These are phyloP conservation scores for Diaporthe vaccinii DNA, from an alignment of 2,329 filamentous ascomycete species.

Conservation along the genomic window DNA sequence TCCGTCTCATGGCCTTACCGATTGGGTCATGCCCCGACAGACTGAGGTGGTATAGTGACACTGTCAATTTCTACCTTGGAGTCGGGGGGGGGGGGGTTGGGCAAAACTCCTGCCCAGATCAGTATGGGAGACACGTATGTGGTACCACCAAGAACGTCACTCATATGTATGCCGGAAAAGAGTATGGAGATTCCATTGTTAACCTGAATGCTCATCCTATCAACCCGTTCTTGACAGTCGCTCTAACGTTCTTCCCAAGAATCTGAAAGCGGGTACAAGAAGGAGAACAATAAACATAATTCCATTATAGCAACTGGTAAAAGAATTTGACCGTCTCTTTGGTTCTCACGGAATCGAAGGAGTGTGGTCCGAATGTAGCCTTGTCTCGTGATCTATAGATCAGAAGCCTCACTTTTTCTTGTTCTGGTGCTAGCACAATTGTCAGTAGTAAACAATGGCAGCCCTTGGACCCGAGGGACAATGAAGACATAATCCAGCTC, in stretches of 20 bases:
- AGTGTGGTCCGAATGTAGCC: too few species aligned
- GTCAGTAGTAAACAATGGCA: neutral
- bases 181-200: neutral
- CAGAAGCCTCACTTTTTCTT: neutral
- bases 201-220: neutral
- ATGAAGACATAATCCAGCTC: neutral
- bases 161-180: too few species aligned
- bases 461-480: neutral
- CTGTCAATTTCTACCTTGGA: neutral
- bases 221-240: fast-evolving
- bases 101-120: too few species aligned
- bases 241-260: too few species aligned
- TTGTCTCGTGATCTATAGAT: neutral
- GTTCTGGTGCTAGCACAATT: neutral
- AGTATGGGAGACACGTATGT: too few species aligned
- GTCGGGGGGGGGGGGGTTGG: too few species aligned
- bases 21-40: neutral
- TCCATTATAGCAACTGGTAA: too few species aligned
- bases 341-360: too few species aligned
- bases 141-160: too few species aligned
- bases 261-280: too few species aligned
- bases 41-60: too few species aligned
- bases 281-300: too few species aligned
- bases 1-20: neutral
- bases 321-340: neutral